phyloP scores from a whole-genome alignment of 257 asterid genomes.

The Solanum etuberosum region DNA sequence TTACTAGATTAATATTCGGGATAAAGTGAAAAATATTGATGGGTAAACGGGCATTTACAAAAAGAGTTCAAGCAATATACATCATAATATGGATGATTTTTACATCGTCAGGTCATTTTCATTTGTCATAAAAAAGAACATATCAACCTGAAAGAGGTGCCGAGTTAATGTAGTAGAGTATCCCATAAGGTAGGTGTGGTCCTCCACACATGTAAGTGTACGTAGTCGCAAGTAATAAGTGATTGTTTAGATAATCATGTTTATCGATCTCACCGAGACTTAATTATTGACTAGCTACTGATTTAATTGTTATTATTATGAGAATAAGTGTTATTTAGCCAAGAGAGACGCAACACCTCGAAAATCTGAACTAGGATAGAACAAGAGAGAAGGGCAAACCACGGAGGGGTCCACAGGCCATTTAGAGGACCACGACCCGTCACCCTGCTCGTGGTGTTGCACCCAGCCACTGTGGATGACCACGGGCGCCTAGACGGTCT shows the following conservation, averaged over 20 bases:
- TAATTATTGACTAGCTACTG: background rate
- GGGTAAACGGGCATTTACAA: too few relatives aligned
- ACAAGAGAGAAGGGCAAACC: too few relatives aligned
- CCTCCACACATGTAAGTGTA: background rate
- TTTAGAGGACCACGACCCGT: background rate
- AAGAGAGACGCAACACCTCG: too few relatives aligned
- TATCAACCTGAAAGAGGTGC: background rate
- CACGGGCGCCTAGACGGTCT: background rate
- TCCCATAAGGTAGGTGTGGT: background rate
- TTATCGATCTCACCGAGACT: background rate
- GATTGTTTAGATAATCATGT: too few relatives aligned
- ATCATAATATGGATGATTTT: too few relatives aligned
- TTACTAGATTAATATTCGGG: background rate
- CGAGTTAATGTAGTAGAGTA: background rate
- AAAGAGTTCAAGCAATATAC: too few relatives aligned
- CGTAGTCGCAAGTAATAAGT: background rate
- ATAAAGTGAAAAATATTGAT: too few relatives aligned
- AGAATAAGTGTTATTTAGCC: background rate
- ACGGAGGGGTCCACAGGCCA: fast-evolving
- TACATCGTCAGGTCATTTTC: too few relatives aligned
- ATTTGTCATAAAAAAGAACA: too few relatives aligned
- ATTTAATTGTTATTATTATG: too few relatives aligned
- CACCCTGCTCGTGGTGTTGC: background rate
- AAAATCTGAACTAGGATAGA: too few relatives aligned
- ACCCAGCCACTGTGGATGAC: background rate